phyloP scores from a whole-genome alignment of 2,329 filamentous ascomycete genomes.

The Colletotrichum eleusines region DNA sequence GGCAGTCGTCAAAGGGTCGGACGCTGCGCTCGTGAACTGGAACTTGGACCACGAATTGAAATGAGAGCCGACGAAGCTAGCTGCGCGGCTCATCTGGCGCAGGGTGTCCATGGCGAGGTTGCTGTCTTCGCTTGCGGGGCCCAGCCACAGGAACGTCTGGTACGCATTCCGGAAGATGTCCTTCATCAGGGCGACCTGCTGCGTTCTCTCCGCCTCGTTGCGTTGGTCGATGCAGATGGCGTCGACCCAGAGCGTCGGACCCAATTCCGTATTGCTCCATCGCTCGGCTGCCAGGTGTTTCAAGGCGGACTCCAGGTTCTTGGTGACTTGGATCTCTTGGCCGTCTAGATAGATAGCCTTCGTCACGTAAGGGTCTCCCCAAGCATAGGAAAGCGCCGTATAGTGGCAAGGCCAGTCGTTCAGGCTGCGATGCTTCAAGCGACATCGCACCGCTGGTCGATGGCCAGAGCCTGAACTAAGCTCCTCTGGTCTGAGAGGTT shows the following conservation, averaged over 20 bases:
- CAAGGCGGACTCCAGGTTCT: slow-evolving; percentile 8
- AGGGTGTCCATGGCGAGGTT: slow-evolving; percentile 6
- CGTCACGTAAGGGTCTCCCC: slow-evolving; percentile 1
- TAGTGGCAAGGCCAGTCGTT: not conserved
- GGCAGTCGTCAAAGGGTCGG: not conserved
- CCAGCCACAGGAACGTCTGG: slow-evolving; percentile 11
- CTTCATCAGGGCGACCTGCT: slow-evolving; percentile 6
- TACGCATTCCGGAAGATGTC: slow-evolving; percentile 7
- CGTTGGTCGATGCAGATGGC: slow-evolving; percentile 22
- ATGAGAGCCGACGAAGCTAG: no score
- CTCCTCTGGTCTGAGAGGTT: not conserved
- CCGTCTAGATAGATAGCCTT: not conserved
- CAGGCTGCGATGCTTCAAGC: slow-evolving; percentile 9
- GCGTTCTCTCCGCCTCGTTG: slow-evolving; percentile 3
- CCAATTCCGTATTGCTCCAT: not conserved
- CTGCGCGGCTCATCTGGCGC: not conserved
- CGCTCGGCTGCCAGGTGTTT: not conserved
- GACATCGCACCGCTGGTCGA: not conserved
- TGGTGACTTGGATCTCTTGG: not conserved
- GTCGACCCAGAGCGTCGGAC: slow-evolving; percentile 16
- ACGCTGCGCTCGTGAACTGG: not conserved
- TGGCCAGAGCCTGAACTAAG: not conserved
- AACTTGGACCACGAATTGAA: slow-evolving; percentile 10
- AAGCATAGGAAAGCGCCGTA: slow-evolving; percentile 14
- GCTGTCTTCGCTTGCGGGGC: slow-evolving; percentile 1